Base-by-base conservation (phyloP, 257 asterid species). In the Rhazya stricta region DNA sequence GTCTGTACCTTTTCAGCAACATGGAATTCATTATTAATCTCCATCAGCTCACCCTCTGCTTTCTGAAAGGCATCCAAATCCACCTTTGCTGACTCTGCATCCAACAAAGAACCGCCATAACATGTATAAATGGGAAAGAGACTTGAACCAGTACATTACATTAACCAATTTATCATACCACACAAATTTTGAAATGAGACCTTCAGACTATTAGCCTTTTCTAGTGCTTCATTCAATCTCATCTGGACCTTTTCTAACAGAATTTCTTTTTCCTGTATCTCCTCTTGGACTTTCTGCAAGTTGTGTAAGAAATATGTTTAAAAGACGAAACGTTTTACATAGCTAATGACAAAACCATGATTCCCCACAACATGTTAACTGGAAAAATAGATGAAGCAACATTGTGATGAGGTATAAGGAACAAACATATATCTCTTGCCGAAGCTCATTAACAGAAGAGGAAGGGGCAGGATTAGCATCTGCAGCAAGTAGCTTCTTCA, bases 391-490 rank as follows among this genome's bases (percentile, higher is more conserved):
- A 30, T 34, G 30, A 71, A 30, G 62, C 58, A 77, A 62, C 68
- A 53, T 53, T 5, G 39, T 29, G 29, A 37, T 30, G 57, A 58
- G 72, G 77, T 62, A 51, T 63, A 23, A 81, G 76, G 79, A 80
- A 86, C 96, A 77, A 58, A 93, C 98, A 65, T 87, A 80, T 81
- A 88, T 81, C 54, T 92, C 98, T 69, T 81, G 86, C 68, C 82
- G 93, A 81, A 88, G 91, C 77, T 92, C 98, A 69, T 89, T 93
- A 78, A 75, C 84, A 48, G 85, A 76, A 73, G 96, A 89, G 34
- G 86, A 78, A 77, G 91, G 81, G 23, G 79, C 81, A 67, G 81
- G 73, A 76, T 76, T 86, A 79, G 88, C 85, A 85, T 82, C 97
- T 46, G 83, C 69, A 46, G 88, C 82, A 72, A 81, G 83, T 36